phyloP scores from a whole-genome alignment of 2,329 filamentous ascomycete genomes.

The Phialophora chinensis region DNA sequence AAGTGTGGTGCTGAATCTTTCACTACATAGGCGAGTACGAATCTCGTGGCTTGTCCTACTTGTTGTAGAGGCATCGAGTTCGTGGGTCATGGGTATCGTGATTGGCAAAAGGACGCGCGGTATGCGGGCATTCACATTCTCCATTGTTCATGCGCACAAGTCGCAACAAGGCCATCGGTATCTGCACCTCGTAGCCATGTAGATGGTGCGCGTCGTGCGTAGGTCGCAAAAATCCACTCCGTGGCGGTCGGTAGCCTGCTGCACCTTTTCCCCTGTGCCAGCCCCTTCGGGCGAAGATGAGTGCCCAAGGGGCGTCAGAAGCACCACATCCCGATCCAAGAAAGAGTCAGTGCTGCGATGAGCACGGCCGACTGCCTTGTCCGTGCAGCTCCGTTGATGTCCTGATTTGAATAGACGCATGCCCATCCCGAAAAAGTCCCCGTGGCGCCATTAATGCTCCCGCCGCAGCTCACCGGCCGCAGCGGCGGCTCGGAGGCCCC shows the following conservation, averaged over 20 bases:
- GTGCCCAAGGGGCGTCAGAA: background rate
- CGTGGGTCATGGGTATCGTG: conserved; percentile 16
- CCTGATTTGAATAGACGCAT: conserved; percentile 32
- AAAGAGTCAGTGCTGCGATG: background rate
- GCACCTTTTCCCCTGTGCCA: background rate
- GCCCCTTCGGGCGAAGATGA: background rate
- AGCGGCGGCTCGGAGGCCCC: conserved; percentile 24
- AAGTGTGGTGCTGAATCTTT: conserved; percentile 4
- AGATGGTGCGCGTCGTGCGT: background rate
- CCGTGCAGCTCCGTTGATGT: conserved; percentile 7
- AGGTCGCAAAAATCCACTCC: background rate
- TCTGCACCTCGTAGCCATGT: background rate
- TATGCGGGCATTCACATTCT: background rate
- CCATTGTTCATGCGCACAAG: background rate
- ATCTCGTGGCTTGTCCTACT: conserved; percentile 4
- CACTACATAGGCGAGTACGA: conserved; percentile 19
- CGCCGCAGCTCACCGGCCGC: conserved; percentile 30
- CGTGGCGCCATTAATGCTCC: conserved; percentile 10
- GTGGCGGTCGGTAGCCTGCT: background rate
- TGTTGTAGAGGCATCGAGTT: background rate
- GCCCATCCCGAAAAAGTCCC: conserved; percentile 32
- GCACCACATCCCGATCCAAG: conserved; percentile 16
- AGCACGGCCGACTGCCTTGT: conserved; percentile 5
- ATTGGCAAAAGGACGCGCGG: background rate
- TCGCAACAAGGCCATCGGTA: background rate